phyloP scores from a whole-genome alignment of 2,329 filamentous ascomycete species.

The Hymenoscyphus albidus region DNA sequence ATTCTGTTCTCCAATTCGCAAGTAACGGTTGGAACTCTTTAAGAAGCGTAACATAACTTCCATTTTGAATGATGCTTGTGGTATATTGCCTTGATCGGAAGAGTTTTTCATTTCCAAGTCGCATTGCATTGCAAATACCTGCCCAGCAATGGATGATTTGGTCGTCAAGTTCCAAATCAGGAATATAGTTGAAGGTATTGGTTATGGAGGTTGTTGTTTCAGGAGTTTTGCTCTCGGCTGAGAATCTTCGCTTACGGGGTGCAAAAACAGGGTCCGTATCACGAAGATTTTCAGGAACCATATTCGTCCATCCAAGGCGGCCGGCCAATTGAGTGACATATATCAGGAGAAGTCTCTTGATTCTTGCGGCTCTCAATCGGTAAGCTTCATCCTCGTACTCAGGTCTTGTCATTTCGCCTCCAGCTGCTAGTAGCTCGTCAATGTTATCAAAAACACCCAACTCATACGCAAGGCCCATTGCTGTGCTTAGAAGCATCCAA shows the following conservation, averaged over 20 bases:
- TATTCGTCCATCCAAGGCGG: slow-evolving; percentile 85
- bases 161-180: slow-evolving; percentile 62
- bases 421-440: slow-evolving; percentile 61
- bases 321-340: slow-evolving; percentile 94
- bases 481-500: slow-evolving; percentile 94
- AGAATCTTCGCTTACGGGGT: slow-evolving; percentile 37
- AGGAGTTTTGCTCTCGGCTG: slow-evolving; percentile 56
- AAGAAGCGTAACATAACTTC: slow-evolving; percentile 76
- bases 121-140: slow-evolving; percentile 88
- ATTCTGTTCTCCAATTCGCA: slow-evolving; percentile 73
- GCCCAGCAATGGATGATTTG: slow-evolving; percentile 86
- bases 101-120: slow-evolving; percentile 80
- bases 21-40: slow-evolving; percentile 78
- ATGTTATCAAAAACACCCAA: slow-evolving; percentile 93
- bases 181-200: slow-evolving; percentile 62
- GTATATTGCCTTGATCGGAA: slow-evolving; percentile 87
- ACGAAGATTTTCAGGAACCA: slow-evolving; percentile 71
- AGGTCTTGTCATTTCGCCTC: slow-evolving; percentile 55
- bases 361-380: slow-evolving; percentile 71
- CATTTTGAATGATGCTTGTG: slow-evolving; percentile 80
- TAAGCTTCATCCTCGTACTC: slow-evolving; percentile 74
- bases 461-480: slow-evolving; percentile 85
- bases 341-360: slow-evolving; percentile 81
- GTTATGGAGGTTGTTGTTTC: slow-evolving; percentile 54
- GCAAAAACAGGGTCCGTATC: slow-evolving; percentile 54